These are phyloP conservation scores for Spencermartinsiella ligniputridi DNA, from an alignment of 1,139 yeast genomes.

Conservation along the genomic window DNA sequence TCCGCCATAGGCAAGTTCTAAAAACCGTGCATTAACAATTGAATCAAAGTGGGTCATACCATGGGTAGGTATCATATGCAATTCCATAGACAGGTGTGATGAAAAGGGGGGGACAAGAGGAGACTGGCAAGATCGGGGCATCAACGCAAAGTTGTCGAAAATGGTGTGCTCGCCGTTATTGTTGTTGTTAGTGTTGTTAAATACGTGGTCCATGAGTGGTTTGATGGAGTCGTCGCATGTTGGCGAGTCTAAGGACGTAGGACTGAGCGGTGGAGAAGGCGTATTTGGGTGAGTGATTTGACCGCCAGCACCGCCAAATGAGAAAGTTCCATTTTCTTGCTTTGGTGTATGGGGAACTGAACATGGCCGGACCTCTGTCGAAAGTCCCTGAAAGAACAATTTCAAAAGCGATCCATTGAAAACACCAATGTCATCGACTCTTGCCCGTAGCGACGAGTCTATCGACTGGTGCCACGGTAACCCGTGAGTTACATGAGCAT, in stretches of 20 bases:
- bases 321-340: not conserved
- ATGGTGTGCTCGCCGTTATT: constrained; percentile 14
- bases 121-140: constrained; percentile 9
- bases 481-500: constrained; percentile 8
- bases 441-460: not conserved
- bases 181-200: not conserved
- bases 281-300: not conserved
- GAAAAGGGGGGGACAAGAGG: constrained; percentile 26
- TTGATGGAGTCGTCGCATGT: not conserved
- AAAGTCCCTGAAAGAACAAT: not conserved
- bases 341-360: not conserved
- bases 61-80: constrained; percentile 27
- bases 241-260: not conserved
- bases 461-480: constrained; percentile 1
- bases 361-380: not conserved
- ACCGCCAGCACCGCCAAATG: not conserved
- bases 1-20: constrained; percentile 26
- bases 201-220: not conserved
- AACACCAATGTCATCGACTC: not conserved
- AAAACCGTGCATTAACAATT: constrained; percentile 18
- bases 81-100: constrained; percentile 21
- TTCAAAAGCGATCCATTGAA: not conserved
- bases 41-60: constrained; percentile 21
- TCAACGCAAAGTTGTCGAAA: constrained; percentile 19
- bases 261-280: constrained; percentile 1